phyloP scores from a whole-genome alignment of 1,284 basidiomycete species.

The Papiliotrema flavescens region DNA sequence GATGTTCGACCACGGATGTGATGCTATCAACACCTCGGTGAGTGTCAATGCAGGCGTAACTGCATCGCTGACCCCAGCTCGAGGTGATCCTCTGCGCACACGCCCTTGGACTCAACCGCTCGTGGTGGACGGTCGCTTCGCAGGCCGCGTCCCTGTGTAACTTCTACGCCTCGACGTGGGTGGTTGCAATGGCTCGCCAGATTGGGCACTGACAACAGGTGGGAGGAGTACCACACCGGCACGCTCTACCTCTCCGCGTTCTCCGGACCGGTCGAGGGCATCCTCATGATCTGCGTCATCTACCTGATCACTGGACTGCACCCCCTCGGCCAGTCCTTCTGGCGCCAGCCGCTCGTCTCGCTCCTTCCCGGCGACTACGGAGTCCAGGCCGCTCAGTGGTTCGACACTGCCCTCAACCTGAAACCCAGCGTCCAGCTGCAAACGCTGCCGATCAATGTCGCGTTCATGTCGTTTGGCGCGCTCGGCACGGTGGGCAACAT shows the following conservation, averaged over 20 bases:
- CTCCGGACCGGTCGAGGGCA: constrained; percentile 95
- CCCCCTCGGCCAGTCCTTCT: constrained; percentile 67
- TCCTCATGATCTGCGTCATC: constrained; percentile 76
- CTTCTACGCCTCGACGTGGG: constrained; percentile 69
- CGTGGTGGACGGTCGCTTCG: constrained; percentile 92
- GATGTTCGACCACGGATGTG: constrained; percentile 81
- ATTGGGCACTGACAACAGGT: constrained; percentile 54
- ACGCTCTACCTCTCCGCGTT: constrained; percentile 87
- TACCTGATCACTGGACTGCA: constrained; percentile 67
- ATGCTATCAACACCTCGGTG: constrained; percentile 22
- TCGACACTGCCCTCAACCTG: constrained; percentile 34
- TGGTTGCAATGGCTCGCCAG: background rate
- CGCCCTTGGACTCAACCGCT: constrained; percentile 83
- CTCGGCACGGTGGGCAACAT: constrained; percentile 81
- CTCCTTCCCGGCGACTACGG: constrained; percentile 28
- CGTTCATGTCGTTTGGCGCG: constrained; percentile 78
- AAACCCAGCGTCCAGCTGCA: constrained; percentile 26
- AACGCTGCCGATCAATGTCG: constrained; percentile 75
- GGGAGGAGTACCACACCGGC: constrained; percentile 97
- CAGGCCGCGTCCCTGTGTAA: constrained; percentile 83
- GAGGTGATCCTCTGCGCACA: constrained; percentile 78
- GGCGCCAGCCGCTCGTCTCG: constrained; percentile 52
- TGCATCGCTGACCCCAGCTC: constrained; percentile 54
- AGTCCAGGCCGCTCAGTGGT: constrained; percentile 11
- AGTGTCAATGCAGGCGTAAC: constrained; percentile 11